Conservation (phyloP, 1,139 yeast species). For the Saccharomycopsis phalli region DNA sequence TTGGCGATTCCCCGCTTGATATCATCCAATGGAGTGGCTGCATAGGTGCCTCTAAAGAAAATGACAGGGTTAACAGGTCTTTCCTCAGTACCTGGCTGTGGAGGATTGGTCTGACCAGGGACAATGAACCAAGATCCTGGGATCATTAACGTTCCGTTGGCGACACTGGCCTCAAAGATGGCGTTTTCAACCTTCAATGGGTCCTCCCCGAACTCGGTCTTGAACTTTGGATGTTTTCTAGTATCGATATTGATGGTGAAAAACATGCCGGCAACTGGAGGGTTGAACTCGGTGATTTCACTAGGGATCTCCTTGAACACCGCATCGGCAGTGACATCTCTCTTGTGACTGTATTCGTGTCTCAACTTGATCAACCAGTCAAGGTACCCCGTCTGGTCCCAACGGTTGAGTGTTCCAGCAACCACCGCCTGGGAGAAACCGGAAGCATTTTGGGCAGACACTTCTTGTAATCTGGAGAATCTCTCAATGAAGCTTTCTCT, state of each 20-base stretch:
- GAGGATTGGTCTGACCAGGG: conserved; percentile 33
- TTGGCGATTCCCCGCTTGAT: conserved; percentile 45
- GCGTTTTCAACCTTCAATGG: conserved; percentile 41
- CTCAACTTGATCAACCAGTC: conserved; percentile 88
- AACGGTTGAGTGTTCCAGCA: conserved; percentile 51
- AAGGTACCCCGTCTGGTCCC: conserved; percentile 71
- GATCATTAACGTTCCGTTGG: conserved; percentile 45
- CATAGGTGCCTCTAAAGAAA: conserved; percentile 60
- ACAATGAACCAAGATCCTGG: conserved; percentile 58
- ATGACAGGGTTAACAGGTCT: conserved; percentile 34
- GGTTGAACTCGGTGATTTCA: conserved; percentile 34
- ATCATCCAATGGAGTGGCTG: conserved; percentile 57
- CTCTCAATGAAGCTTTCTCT: conserved; percentile 61
- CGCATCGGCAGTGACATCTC: conserved; percentile 56
- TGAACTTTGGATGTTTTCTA: conserved; percentile 47
- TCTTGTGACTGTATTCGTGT: conserved; percentile 68
- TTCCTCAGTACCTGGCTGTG: conserved; percentile 39
- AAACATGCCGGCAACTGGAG: conserved; percentile 64
- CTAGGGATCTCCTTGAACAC: conserved; percentile 39
- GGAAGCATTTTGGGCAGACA: conserved; percentile 70
- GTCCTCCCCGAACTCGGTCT: conserved; percentile 36
- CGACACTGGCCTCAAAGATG: conserved; percentile 40
- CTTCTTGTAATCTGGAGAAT: conserved; percentile 68
- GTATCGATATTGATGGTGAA: conserved; percentile 49
- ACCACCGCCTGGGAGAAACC: conserved; percentile 73